Evolutionary conservation across 2,329 filamentous ascomycete species (phyloP), one percentile per base, ranked within the genome.

Genomic region (Phyllosticta citriasiana): DNA sequence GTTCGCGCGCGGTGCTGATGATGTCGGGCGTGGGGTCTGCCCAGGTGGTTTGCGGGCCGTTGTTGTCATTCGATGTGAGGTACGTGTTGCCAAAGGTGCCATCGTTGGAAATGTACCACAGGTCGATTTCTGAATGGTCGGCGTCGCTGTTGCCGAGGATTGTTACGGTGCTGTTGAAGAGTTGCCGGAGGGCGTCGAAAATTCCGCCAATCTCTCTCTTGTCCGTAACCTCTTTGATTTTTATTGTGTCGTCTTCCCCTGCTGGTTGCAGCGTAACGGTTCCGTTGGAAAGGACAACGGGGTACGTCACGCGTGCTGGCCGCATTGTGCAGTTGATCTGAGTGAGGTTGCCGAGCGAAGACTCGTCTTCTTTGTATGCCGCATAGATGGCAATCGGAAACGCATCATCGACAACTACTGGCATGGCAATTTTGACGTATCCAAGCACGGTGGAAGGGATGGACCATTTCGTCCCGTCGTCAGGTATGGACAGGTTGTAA

Each of bases 271-370:
- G 55, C 7, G 16, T 57, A 4, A 40, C 27, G 8, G 64, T 65
- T 16, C 63, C 59, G 33, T 67, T 66, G 3, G 57, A 53, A 30
- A 67, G 61, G 7, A 59, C 25, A 27, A 67, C 27, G 3, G 55
- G 40, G 19, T 64, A 58, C 4, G 64, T 57, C 19, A 60, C 59
- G 10, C 35, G 63, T 14, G 61, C 63, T 53, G 63, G 61, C n/a
- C 53, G 56, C 0, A 66, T 26, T 2, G 57, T 57, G 53, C 66
- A 67, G 16, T 58, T 64, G 8, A 63, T 57, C 5, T 62, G 53
- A 30, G 62, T 57, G 24, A 67, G 47, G 3, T 62, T 50, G 26
- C 65, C 66, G 35, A 53, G 57, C 30, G 65, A 67, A 9, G 63
- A 61, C 8, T 58, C 33, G 5, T 64, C 61, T 14, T 63, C 40